Conservation (phyloP, 768 basidiomycete genomes). For the Pisolithus microcarpus region DNA sequence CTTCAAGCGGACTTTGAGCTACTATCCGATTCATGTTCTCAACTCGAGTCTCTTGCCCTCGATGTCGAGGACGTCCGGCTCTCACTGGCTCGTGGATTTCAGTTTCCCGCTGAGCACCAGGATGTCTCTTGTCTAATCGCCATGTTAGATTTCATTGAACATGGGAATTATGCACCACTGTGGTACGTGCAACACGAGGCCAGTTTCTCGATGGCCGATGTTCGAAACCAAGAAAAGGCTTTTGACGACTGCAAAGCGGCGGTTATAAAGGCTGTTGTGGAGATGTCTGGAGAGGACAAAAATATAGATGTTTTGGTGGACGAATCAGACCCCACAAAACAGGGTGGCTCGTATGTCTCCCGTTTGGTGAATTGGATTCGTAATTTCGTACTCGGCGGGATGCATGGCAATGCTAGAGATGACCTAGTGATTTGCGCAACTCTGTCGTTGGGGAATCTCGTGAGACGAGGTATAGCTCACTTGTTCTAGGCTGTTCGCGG, state of each 20-base stretch:
- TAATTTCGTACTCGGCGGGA: slow-evolving; percentile 38
- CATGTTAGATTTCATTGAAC: slow-evolving; percentile 70
- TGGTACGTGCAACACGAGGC: slow-evolving; percentile 44
- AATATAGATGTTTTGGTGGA: slow-evolving; percentile 78
- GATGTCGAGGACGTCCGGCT: slow-evolving; percentile 73
- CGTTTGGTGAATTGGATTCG: slow-evolving; percentile 75
- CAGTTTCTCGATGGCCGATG: slow-evolving; percentile 33
- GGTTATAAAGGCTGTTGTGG: slow-evolving; percentile 78
- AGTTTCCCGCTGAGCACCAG: slow-evolving; percentile 50
- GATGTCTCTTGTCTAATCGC: slow-evolving; percentile 51
- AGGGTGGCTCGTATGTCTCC: slow-evolving; percentile 66
- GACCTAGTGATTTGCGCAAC: slow-evolving; percentile 81
- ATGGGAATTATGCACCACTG: slow-evolving; percentile 56
- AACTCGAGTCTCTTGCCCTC: slow-evolving; percentile 69
- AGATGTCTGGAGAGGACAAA: slow-evolving; percentile 74
- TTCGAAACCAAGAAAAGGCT: slow-evolving; percentile 58
- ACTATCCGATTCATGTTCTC: slow-evolving; percentile 66
- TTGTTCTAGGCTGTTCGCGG: background rate
- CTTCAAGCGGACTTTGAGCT: slow-evolving; percentile 63
- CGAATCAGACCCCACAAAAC: slow-evolving; percentile 43
- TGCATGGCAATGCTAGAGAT: slow-evolving; percentile 39
- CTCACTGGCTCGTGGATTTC: slow-evolving; percentile 59
- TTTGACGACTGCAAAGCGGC: slow-evolving; percentile 83
- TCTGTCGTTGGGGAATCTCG: slow-evolving; percentile 76
- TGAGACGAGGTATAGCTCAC: slow-evolving; percentile 54